Evolutionary conservation across 2,329 filamentous ascomycete species (phyloP).

Genomic region (Paecilomyces fulvus): DNA sequence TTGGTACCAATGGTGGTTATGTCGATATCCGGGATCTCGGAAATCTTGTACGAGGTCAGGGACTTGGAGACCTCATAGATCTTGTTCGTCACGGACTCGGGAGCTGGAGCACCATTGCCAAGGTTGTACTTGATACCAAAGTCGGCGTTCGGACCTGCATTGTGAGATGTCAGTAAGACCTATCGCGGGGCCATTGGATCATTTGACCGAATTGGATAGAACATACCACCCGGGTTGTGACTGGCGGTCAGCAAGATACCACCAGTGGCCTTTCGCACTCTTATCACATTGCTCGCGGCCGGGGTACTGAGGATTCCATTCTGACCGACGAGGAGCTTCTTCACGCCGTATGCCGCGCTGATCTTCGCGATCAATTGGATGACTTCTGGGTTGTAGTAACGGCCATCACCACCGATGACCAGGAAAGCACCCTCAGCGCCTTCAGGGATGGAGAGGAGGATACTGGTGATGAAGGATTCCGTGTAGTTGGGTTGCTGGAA

Average conservation of each 20-base stretch:
- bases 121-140: slow-evolving; percentile 99
- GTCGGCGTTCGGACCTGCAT: slow-evolving; percentile 75
- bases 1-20: slow-evolving; percentile 72
- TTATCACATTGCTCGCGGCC: slow-evolving; percentile 90
- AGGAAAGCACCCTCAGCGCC: slow-evolving; percentile 80
- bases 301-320: slow-evolving; percentile 95
- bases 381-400: slow-evolving; percentile 95
- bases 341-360: slow-evolving; percentile 90
- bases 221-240: slow-evolving; percentile 92
- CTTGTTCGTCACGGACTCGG: slow-evolving; percentile 95
- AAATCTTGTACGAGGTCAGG: slow-evolving; percentile 85
- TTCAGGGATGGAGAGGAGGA: slow-evolving; percentile 92
- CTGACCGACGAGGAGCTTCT: slow-evolving; percentile 96
- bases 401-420: slow-evolving; percentile 94
- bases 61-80: slow-evolving; percentile 89
- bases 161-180: neutral
- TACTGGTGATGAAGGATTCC: slow-evolving; percentile 89
- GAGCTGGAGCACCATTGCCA: slow-evolving; percentile 87
- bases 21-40: slow-evolving; percentile 78
- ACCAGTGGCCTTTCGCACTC: slow-evolving; percentile 88
- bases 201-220: neutral
- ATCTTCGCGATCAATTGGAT: slow-evolving; percentile 97
- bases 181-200: neutral
- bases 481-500: slow-evolving; percentile 95
- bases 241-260: slow-evolving; percentile 95